Evolutionary conservation across 2,329 filamentous ascomycete species (phyloP), one percentile per base, ranked within the genome.

Genomic region (Penicillium sp.): DNA sequence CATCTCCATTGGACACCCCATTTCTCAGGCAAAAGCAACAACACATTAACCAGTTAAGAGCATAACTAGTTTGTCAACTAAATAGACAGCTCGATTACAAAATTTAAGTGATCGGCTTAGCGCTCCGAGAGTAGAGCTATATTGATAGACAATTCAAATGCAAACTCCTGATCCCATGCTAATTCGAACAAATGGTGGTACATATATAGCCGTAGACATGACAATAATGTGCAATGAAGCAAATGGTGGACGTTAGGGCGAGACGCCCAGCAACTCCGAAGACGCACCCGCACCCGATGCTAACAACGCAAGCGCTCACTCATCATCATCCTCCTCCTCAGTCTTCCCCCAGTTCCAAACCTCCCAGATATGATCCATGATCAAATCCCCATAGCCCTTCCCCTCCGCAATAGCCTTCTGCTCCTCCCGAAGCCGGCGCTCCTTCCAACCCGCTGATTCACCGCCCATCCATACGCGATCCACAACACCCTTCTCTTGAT

Each of bases 301-400:
- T 35, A 1, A 15, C 7, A 9, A 15, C 18, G 18, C n/a, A 46
- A 42, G 10, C n/a, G 8, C 24, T 31, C 28, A 28, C 20, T 27
- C 39, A 20, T 28, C 39, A 20, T 28, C 7, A 39, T 45, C 56
- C 32, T 64, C 57, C 20, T 56, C 55, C 33, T 60, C 56, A 31
- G 57, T 50, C 45, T 62, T 63, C 31, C 67, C 65, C 66, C 65
- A 68, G 52, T 67, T 73, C 71, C 72, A 74, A 27, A 74, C 73
- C 50, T 75, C 73, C 70, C 68, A 73, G 39, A 75, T 67, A 66
- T 75, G 69, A 51, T 75, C 71, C 54, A 66, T 65, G 44, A 75
- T 75, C 65, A 75, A 63, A 65, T 71, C 69, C 0, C 70, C 66
- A 63, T 75, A 75, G 1, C 72, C 70, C 53, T 72, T 74, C 35